Base-by-base conservation (phyloP, 192 early-diverging fungal species). In the Entomortierella parvispora region DNA sequence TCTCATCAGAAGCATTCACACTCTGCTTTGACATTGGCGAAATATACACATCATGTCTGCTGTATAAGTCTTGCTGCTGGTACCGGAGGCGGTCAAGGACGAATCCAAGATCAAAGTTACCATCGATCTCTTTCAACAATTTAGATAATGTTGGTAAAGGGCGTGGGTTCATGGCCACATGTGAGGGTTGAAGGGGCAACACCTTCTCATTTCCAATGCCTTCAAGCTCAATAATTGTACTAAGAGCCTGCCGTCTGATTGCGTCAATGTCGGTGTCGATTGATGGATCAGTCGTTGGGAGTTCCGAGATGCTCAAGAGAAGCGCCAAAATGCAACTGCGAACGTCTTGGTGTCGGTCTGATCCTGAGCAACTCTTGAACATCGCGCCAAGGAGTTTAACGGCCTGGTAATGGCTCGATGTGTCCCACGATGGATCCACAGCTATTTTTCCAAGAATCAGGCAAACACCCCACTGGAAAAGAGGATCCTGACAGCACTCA, bases 361-460 rank as follows among this genome's bases (percentile, higher is more conserved):
- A 22, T 14, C 31, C 15, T 2, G 31, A 1, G 12, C 32, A 33
- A 32, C 34, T n/a, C 54, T n/a, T 42, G 34, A 34, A 56, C 15
- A 56, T 18, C 54, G 2, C 31, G 18, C 54, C 54, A 8, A 56
- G 54, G 31, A 56, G 34, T 10, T 56, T 32, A 33, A 56, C 54
- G n/a, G 54, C 54, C 11, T 56, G 54, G 22, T 56, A 17, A 17
- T 32, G 54, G 17, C 31, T 40, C 15, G 20, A 4, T 4, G 17
- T 14, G n/a, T 56, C 33, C 54, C 54, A 56, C 7, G 22, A 33
- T 40, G 54, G 54, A 20, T 56, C 31, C 8, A 34, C 34, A 9
- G 54, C 54, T 22, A 56, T 56, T 20, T 56, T 32, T 9, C 54
- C 54, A 20, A 56, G 32, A 11, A 34, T 22, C 17, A 33, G 54